Base-by-base conservation (phyloP, 371 early-diverging fungal species). In the Mucor saturninus region DNA sequence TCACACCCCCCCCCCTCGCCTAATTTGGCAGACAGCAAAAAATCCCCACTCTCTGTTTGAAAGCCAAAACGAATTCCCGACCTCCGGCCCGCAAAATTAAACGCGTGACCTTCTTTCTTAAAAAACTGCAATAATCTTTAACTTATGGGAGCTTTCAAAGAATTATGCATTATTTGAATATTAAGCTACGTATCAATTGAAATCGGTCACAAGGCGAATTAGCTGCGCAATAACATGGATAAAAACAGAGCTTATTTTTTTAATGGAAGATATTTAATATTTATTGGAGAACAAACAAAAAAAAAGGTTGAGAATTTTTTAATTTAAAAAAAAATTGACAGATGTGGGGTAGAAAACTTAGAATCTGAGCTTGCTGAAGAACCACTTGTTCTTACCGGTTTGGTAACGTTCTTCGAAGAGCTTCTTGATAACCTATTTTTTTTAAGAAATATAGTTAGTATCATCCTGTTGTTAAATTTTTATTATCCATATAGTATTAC, bases 331-430 rank as follows among this genome's bases (percentile, higher is more conserved):
- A 35, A 35, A 35, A 8, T 6, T 35, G 35, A 35, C 35, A 35
- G 35, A 35, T 35, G 35, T 35, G 35, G 35, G 35, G 35, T 35
- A 35, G 43, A 51, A 62, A 40, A 64, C 68, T 93, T 92, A 95
- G 91, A 95, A 95, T 75, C 95, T 90, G 74, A 98, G 95, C 93
- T 98, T 98, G 85, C 92, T 89, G 89, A 98, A 98, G 93, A 98
- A 98, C 98, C 98, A 98, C 91, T 95, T 95, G 94, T 95, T 96
- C 92, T 97, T 96, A 77, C 98, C 98, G 69, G 89, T 83, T 80
- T 88, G 88, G 89, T 97, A 96, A 81, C 84, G 80, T 84, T 96
- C 93, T 88, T 98, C 89, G 75, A 98, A 91, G 69, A 91, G 83
- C 90, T 91, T 93, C 87, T 91, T 94, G 85, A 97, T 83, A 68